Evolutionary conservation across 1,284 basidiomycete genomes (phyloP).

Genomic region (Tremellales sp.): DNA sequence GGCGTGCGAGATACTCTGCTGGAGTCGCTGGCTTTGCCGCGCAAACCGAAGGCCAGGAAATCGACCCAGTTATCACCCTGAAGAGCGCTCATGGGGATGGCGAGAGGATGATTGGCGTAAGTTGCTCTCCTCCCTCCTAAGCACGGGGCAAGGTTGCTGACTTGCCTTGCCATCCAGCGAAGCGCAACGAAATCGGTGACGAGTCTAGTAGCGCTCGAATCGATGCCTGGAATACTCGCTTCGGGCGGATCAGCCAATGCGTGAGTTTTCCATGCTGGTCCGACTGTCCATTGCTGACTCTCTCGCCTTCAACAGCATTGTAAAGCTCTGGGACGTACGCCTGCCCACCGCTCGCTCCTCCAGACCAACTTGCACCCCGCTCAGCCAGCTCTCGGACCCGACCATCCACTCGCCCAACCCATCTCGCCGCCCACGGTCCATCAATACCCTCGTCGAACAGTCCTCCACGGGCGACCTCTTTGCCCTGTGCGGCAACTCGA

Average conservation of each 20-base stretch:
- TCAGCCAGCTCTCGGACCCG: slow-evolving; percentile 34
- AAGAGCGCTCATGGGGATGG: slow-evolving; percentile 32
- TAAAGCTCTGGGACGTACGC: slow-evolving; percentile 50
- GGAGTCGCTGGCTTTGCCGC: slow-evolving; percentile 31
- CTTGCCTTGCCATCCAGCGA: slow-evolving; percentile 20
- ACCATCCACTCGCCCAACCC: slow-evolving; percentile 23
- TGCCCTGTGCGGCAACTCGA: slow-evolving; percentile 38
- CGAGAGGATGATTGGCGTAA: slow-evolving; percentile 9
- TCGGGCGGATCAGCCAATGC: slow-evolving; percentile 47
- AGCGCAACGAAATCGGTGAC: slow-evolving; percentile 44
- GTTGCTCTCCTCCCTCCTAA: neutral
- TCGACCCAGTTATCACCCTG: slow-evolving; percentile 35
- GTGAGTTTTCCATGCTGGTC: slow-evolving; percentile 21
- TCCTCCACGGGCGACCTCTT: slow-evolving; percentile 40
- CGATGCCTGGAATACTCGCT: slow-evolving; percentile 42
- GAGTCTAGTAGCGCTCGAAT: slow-evolving; percentile 40
- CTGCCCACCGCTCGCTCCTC: slow-evolving; percentile 25
- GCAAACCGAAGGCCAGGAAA: slow-evolving; percentile 11
- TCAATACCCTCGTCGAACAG: slow-evolving; percentile 40
- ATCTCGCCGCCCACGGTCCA: slow-evolving; percentile 31
- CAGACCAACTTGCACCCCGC: slow-evolving; percentile 20
- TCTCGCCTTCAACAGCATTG: slow-evolving; percentile 22
- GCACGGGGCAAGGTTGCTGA: neutral
- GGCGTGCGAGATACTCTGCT: slow-evolving; percentile 19
- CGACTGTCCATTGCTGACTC: slow-evolving; percentile 20